Evolutionary conservation across 2,329 filamentous ascomycete species (phyloP).

Genomic region (Aaosphaeria pasadenensis): DNA sequence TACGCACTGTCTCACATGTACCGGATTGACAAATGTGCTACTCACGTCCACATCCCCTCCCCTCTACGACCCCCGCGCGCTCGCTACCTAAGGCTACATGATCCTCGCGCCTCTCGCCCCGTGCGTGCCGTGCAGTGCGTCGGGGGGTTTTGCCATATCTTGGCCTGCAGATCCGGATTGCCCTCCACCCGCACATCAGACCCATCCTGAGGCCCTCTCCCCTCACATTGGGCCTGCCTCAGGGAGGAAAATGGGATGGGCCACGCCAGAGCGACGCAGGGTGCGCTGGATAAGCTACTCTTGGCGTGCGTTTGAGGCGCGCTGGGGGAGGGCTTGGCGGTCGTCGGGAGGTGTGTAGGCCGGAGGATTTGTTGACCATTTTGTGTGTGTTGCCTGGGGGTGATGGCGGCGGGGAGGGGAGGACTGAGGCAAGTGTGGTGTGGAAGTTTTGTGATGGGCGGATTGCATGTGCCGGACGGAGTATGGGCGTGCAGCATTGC

Average conservation of each 20-base stretch:
- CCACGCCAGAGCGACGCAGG: no score
- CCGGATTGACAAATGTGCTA: conserved; percentile 9
- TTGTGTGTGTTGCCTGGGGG: no score
- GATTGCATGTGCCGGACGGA: neutral
- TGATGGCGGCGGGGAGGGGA: no score
- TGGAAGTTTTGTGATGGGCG: no score
- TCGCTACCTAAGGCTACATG: no score
- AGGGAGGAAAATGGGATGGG: no score
- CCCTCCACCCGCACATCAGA: conserved; percentile 12
- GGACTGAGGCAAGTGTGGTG: no score
- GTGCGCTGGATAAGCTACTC: conserved; percentile 8
- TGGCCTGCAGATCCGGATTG: conserved; percentile 15
- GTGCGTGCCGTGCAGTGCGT: neutral
- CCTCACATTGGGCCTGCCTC: conserved; percentile 6
- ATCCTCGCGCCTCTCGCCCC: conserved; percentile 4
- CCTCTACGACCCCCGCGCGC: no score
- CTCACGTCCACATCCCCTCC: neutral
- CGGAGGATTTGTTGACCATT: no score
- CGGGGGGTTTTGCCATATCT: conserved; percentile 1
- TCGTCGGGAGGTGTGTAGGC: no score
- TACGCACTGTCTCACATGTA: conserved; percentile 4
- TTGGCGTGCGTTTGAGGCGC: conserved; percentile 23
- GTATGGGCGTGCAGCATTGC: no score
- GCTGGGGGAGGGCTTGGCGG: no score
- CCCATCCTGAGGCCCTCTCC: conserved; percentile 8